Evolutionary conservation across 768 basidiomycete genomes (phyloP), one percentile per base, ranked within the genome.

Genomic region (Daedalea quercina): DNA sequence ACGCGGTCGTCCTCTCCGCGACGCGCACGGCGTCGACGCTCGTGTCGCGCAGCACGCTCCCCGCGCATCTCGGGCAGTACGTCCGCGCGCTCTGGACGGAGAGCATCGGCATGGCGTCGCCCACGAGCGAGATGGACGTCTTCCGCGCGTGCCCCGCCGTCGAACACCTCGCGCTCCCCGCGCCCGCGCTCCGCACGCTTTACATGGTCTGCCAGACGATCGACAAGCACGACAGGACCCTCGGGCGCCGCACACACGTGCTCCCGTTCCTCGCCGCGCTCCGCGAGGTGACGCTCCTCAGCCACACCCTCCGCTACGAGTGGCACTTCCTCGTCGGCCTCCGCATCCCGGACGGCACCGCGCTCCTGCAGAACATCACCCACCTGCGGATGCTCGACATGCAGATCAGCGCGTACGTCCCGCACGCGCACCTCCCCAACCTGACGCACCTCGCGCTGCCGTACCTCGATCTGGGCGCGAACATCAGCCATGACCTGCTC

Each of bases 401-500:
- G 58, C 51, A 52, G 42, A 43, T 58, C 25, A 60, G 55, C 3
- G 20, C 58, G 1, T 63, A 58, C 55, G 52, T 57, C 19, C 63
- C 63, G 0, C 51, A 63, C 47, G 57, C 56, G 46, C 55, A 58
- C 37, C 55, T 65, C 8, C 60, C 60, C 3, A 59, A 56, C 42
- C 63, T 65, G 31, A 65, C 63, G 0, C 61, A 65, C 43, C 54
- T 65, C 33, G 63, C 63, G 2, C 53, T 65, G 17, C 61, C 63
- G 0, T 60, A 57, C 53, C 52, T 61, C 23, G 56, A 60, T 44
- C 55, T 65, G n/a, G 61, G 60, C 0, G 53, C 59, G 34, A 57
- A 55, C 43, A 47, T 55, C 22, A 41, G 33, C 20, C 53, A 49
- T n/a, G 54, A 53, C 24, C 7, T 49, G 9, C 50, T 61, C 6